A percentile compares a stretch with the other conserved stretches of the same genome.
Conservation (phyloP, 345 rosid genomes). For the Eucalyptus cloeziana region DNA sequence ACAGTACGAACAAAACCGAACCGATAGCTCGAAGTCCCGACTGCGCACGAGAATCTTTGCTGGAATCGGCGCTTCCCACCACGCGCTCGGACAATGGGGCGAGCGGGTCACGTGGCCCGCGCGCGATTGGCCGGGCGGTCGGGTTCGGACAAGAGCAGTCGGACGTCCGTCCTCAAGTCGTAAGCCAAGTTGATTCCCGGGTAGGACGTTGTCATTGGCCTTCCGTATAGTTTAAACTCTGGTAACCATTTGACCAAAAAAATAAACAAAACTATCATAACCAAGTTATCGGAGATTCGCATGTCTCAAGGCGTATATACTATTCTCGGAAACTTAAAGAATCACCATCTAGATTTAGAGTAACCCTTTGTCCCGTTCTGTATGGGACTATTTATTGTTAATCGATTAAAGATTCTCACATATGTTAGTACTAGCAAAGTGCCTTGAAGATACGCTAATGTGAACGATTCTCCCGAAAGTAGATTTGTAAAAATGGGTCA, state of each 20-base stretch:
- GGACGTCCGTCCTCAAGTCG: neutral
- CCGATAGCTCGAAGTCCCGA: neutral
- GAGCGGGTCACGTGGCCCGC: neutral
- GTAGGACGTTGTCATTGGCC: neutral
- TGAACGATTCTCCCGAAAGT: neutral
- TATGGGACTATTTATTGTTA: neutral
- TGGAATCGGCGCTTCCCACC: neutral
- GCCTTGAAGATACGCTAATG: neutral
- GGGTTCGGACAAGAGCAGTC: neutral
- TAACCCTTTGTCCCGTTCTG: rapidly evolving
- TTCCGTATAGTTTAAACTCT: neutral
- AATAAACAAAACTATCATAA: no score
- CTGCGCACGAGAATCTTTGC: neutral
- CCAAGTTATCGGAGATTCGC: neutral
- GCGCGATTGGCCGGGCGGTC: neutral
- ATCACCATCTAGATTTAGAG: rapidly evolving
- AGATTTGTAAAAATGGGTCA: neutral
- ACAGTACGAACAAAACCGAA: neutral
- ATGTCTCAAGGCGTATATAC: neutral
- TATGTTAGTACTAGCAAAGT: neutral
- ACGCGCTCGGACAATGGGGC: neutral
- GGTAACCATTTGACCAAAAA: neutral
- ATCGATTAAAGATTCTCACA: neutral
- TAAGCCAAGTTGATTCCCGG: neutral
- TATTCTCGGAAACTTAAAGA: rapidly evolving